Evolutionary conservation across 202 grass and related monocot genomes (phyloP).

Genomic region (Eragrostis tef): DNA sequence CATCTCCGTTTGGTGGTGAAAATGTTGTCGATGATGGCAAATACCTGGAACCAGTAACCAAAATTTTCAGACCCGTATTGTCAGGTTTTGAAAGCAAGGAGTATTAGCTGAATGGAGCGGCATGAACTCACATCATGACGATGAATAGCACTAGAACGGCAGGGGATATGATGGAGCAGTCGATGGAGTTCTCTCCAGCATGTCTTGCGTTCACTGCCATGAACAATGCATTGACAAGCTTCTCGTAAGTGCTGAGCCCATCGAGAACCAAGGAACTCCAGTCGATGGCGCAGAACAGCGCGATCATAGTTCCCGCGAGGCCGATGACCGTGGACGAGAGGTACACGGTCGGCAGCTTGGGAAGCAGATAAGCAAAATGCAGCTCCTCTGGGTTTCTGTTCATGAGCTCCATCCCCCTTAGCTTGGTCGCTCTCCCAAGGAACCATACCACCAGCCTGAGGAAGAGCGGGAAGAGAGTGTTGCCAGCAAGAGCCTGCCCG

Average conservation of each 20-base stretch:
- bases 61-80: not conserved
- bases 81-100: constrained; percentile 5
- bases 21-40: constrained; percentile 60
- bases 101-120: not conserved
- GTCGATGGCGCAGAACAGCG: constrained; percentile 48
- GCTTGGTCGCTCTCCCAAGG: constrained; percentile 44
- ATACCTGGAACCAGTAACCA: constrained; percentile 52
- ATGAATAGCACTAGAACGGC: constrained; percentile 55
- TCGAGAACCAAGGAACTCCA: constrained; percentile 58
- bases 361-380: constrained; percentile 31
- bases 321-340: constrained; percentile 47
- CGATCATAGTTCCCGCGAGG: constrained; percentile 18
- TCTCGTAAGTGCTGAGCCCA: constrained; percentile 63
- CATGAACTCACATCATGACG: constrained; percentile 66
- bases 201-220: constrained; percentile 59
- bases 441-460: constrained; percentile 57
- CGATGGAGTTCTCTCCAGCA: constrained; percentile 65
- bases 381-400: constrained; percentile 42
- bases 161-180: constrained; percentile 57
- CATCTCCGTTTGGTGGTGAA: constrained; percentile 37
- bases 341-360: constrained; percentile 4
- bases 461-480: constrained; percentile 64
- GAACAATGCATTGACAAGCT: constrained; percentile 57
- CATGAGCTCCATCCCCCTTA: constrained; percentile 44
- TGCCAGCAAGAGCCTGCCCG: constrained; percentile 56